These are phyloP conservation scores for Collybia sp. DNA, from an alignment of 768 basidiomycete species.

Conservation along the genomic window DNA sequence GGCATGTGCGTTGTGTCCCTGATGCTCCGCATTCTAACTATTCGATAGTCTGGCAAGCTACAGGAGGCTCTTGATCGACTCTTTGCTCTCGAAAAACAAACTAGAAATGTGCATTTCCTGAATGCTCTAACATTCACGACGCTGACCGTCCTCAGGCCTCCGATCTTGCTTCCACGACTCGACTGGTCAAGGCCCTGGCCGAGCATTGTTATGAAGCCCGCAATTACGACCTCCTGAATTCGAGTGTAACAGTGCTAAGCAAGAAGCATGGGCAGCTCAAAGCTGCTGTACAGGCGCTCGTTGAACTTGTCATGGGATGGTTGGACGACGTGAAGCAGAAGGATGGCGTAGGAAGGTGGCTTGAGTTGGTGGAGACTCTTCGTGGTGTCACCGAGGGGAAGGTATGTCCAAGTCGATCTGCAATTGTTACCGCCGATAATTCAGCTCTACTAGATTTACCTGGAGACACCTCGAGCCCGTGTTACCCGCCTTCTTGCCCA, in stretches of 20 bases:
- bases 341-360: slow-evolving; percentile 71
- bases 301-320: slow-evolving; percentile 82
- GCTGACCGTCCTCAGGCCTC: slow-evolving; percentile 59
- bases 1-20: slow-evolving; percentile 38
- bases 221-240: slow-evolving; percentile 69
- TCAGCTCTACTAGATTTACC: slow-evolving; percentile 67
- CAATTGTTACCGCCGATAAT: neutral
- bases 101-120: slow-evolving; percentile 71
- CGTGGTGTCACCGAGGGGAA: slow-evolving; percentile 95
- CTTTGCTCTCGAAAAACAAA: slow-evolving; percentile 87
- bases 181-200: slow-evolving; percentile 70
- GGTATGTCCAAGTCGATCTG: slow-evolving; percentile 39
- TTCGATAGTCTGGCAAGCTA: slow-evolving; percentile 66
- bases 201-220: slow-evolving; percentile 69
- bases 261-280: slow-evolving; percentile 99
- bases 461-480: slow-evolving; percentile 94
- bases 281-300: slow-evolving; percentile 84
- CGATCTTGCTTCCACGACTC: slow-evolving; percentile 88
- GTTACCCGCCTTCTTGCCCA: slow-evolving; percentile 84
- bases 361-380: slow-evolving; percentile 86
- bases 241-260: slow-evolving; percentile 62
- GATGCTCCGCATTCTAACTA: slow-evolving; percentile 7
- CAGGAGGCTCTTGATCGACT: slow-evolving; percentile 90
- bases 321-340: slow-evolving; percentile 67
- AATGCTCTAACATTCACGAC: slow-evolving; percentile 1